Base-by-base conservation (phyloP, 169 alveolate species). In the Plasmodium yoelii region DNA sequence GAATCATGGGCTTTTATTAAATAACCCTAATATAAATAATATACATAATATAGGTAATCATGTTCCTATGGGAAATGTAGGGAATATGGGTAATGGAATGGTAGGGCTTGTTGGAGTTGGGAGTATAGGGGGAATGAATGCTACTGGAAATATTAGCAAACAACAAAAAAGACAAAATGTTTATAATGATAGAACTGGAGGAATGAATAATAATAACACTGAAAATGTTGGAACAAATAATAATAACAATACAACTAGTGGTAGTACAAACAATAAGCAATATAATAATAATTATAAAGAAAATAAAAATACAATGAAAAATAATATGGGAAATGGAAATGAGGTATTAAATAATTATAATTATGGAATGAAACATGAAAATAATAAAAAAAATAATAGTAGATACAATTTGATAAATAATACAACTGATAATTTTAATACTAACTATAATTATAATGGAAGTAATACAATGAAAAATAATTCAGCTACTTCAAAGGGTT, bases 1-100 rank as follows among this genome's bases (percentile, higher is more conserved):
- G 91, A 86, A 61, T 70, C 91, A 86, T 24, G 61, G 72, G n/a
- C 19, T 86, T 53, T 39, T 86, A 12, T 28, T 67, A 24, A 68
- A 68, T 34, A 53, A 72, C 24, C 12, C 13, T 28, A 72, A 19
- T 53, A 1, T 69, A 13, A 53, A 26, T 46, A 46, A 57, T 57
- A 57, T 57, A 6, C 18, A n/a, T 57, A 57, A 8, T 18, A 61
- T 61, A 24, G 9, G 22, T 28, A 12, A 19, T n/a, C n/a, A 9
- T 12, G 34, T n/a, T 57, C 34, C 13, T 19, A 53, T n/a, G 84
- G 69, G 46, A 8, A 51, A 34, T 12, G 39, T 53, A 15, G 55
- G 49, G 5, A 42, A 2, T 19, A 39, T 26, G 49, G 46, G 49
- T 26, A 51, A 55, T 1, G 84, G 71, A 12, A 24, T 13, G 9